Evolutionary conservation across 2,329 filamentous ascomycete species (phyloP), one percentile per base, ranked within the genome.

Genomic region (Clonostachys byssicola): DNA sequence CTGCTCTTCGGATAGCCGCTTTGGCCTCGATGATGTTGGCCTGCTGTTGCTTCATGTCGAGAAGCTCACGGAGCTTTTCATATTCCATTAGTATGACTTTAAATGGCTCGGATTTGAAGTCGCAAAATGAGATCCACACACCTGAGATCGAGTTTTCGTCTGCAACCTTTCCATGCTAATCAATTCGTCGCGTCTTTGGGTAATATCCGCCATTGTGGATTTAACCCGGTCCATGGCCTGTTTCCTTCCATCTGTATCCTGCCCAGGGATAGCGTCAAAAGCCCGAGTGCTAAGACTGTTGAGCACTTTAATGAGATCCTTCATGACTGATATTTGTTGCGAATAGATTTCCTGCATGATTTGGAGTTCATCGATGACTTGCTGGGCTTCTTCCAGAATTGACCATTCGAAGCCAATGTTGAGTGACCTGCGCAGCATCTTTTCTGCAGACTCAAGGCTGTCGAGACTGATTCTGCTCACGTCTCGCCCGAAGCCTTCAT

Each of bases 41-140:
- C 48, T 75, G 71, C 50, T 75, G 71, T 40, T 74, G 71, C 47
- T 75, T 74, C 42, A 75, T 57, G 0, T 59, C 60, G 2, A 74
- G 56, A 2, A 75, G 56, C 41, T 69, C 65, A 42, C 57, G 54
- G 4, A 66, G 48, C 58, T 62, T 12, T 41, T 18, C 35, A 45
- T 10, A 16, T n/a, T 23, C 6, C n/a, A 23, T 16, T 18, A 45
- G 42, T 18, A 42, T 10, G 14, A 45, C 30, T 34, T 35, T 16
- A 18, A 33, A 34, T 10, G 34, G 35, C n/a, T 20, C 14, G 7
- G 20, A 34, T 18, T 12, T 4, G 8, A n/a, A 20, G 20, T 17
- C 14, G 23, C 9, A 40, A 41, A 16, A 38, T 12, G 16, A 38
- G 13, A 13, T 18, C 12, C 35, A 48, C 49, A 10, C 43, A 60